A percentile compares a stretch with the other conserved stretches of the same genome.
phyloP scores from a whole-genome alignment of 306 rosid species.

The Oemleria cerasiformis region DNA sequence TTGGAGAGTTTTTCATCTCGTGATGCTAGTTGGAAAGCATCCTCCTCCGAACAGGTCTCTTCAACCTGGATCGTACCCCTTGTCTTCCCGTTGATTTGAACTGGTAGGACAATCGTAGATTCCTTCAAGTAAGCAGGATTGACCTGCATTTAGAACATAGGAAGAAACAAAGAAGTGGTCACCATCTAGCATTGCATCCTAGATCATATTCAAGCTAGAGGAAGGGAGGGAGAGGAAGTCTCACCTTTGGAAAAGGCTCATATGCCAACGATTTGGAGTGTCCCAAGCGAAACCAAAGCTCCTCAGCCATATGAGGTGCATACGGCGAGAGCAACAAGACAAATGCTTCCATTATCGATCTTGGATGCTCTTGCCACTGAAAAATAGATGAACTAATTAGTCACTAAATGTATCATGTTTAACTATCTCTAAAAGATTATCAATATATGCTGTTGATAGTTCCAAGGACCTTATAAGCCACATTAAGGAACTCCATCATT shows the following conservation, averaged over 20 bases:
- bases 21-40: constrained; percentile 64
- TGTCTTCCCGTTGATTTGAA: constrained; percentile 94
- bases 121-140: constrained; percentile 71
- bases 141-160: constrained; percentile 47
- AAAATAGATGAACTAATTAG: constrained; percentile 11
- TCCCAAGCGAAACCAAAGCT: constrained; percentile 94
- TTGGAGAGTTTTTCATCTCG: constrained; percentile 75
- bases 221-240: background rate
- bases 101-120: constrained; percentile 67
- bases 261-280: constrained; percentile 66
- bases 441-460: too few species aligned
- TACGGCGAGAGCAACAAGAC: constrained; percentile 86
- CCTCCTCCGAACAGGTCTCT: constrained; percentile 82
- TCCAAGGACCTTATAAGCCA: constrained; percentile 68
- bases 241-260: constrained; percentile 82
- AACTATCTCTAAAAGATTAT: background rate
- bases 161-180: background rate
- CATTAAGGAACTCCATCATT: constrained; percentile 95
- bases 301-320: constrained; percentile 97
- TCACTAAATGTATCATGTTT: background rate
- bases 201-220: background rate
- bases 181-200: background rate
- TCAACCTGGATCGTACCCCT: constrained; percentile 90
- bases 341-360: constrained; percentile 65
- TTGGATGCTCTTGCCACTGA: constrained; percentile 93